These are phyloP conservation scores for Coriaria nepalensis DNA, from an alignment of 306 rosid genomes.

Conservation along the genomic window DNA sequence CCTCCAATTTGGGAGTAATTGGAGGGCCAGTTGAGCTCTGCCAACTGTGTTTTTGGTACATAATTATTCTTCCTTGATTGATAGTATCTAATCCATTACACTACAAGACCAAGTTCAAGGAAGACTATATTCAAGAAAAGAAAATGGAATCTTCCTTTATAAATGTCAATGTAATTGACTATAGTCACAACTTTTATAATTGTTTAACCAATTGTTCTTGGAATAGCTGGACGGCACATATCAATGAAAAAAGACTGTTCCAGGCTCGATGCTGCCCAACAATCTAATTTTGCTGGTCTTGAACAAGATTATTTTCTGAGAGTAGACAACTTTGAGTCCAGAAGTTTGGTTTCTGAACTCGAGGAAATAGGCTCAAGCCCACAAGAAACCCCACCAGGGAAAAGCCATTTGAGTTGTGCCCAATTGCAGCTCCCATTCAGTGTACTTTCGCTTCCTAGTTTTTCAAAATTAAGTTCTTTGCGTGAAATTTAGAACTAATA, in stretches of 20 bases:
- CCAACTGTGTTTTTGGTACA: background rate
- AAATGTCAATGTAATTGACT: slow-evolving; percentile 28
- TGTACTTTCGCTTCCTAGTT: slow-evolving; percentile 28
- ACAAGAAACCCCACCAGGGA: slow-evolving; percentile 21
- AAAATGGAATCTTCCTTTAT: slow-evolving; percentile 25
- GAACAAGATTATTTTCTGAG: slow-evolving; percentile 17
- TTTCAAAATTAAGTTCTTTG: slow-evolving; percentile 7
- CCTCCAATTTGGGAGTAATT: too few species aligned
- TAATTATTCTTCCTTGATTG: background rate
- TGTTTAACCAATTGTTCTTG: slow-evolving; percentile 18
- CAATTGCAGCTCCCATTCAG: slow-evolving; percentile 33
- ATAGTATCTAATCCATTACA: slow-evolving; percentile 8
- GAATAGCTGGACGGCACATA: slow-evolving; percentile 20
- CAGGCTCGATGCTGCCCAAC: slow-evolving; percentile 16
- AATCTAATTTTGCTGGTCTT: slow-evolving; percentile 18
- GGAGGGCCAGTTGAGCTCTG: too few species aligned
- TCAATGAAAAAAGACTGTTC: slow-evolving; percentile 18
- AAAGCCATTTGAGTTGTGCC: slow-evolving; percentile 25
- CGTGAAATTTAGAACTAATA: slow-evolving; percentile 3
- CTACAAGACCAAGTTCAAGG: slow-evolving; percentile 27
- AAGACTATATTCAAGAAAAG: slow-evolving; percentile 17
- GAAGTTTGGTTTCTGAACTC: slow-evolving; percentile 12
- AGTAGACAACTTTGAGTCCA: slow-evolving; percentile 17
- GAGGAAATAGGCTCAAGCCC: slow-evolving; percentile 23
- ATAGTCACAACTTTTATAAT: slow-evolving; percentile 20